These are phyloP conservation scores for Sugiyamaella boreocaroliniensis DNA, from an alignment of 805 yeast species.

Conservation along the genomic window DNA sequence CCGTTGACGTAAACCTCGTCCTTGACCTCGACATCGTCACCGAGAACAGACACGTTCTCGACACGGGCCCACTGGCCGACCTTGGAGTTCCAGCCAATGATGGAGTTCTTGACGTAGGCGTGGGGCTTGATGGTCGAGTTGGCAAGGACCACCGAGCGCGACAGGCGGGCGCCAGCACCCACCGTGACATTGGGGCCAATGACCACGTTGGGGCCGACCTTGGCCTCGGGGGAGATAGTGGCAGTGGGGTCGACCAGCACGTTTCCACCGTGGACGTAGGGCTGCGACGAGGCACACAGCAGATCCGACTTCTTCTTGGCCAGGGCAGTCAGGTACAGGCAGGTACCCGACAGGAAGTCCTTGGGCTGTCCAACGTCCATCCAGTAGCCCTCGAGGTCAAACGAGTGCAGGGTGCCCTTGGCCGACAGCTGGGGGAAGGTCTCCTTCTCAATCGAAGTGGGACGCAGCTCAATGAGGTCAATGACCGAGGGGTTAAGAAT, in stretches of 20 bases:
- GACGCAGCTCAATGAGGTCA: slow-evolving; percentile 93
- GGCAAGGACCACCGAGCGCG: slow-evolving; percentile 86
- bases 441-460: slow-evolving; percentile 99
- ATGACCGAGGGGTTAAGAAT: slow-evolving; percentile 96
- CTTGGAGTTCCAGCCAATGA: slow-evolving; percentile 98
- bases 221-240: slow-evolving; percentile 82
- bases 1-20: slow-evolving; percentile 99
- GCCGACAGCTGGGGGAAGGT: slow-evolving; percentile 96
- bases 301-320: slow-evolving; percentile 69
- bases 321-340: slow-evolving; percentile 80
- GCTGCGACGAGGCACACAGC: slow-evolving; percentile 55
- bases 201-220: slow-evolving; percentile 96
- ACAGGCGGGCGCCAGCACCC: slow-evolving; percentile 98
- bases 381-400: slow-evolving; percentile 99
- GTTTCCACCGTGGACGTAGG: slow-evolving; percentile 80
- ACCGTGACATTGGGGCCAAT: slow-evolving; percentile 94
- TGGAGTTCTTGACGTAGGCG: slow-evolving; percentile 95
- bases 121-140: slow-evolving; percentile 92
- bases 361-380: slow-evolving; percentile 99
- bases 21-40: slow-evolving; percentile 97
- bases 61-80: slow-evolving; percentile 99
- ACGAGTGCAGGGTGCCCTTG: slow-evolving; percentile 81
- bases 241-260: slow-evolving; percentile 94
- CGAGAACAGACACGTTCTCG: slow-evolving; percentile 94
- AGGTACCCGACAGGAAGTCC: slow-evolving; percentile 95